Percentiles rank a stretch among this genome's conserved stretches.
Evolutionary conservation across 2,329 filamentous ascomycete genomes (phyloP).

Genomic region (Dothistroma septosporum): DNA sequence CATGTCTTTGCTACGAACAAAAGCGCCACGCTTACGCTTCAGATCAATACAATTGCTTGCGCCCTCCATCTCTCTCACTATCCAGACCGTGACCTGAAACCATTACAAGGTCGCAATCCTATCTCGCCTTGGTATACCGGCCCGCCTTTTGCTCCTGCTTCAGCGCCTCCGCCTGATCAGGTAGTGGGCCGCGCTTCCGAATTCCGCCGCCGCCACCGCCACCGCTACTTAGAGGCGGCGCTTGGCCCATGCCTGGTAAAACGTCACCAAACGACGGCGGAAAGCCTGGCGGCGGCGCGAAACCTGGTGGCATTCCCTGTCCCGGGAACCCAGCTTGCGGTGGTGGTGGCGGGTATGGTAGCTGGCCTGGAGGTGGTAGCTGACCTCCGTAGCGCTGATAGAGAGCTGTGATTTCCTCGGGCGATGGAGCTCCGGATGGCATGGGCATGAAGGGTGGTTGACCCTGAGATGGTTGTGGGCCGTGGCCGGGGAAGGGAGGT

Average conservation of each 20-base stretch:
- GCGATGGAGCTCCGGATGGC: conserved; percentile 5
- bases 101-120: neutral
- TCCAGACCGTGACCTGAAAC: neutral
- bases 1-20: too few species aligned
- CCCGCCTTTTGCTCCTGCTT: conserved; percentile 67
- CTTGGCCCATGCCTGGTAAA: conserved; percentile 29
- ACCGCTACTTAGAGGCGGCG: conserved; percentile 18
- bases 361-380: conserved; percentile 28
- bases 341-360: conserved; percentile 25
- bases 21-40: neutral
- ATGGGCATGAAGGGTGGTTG: conserved; percentile 14
- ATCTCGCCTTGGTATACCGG: conserved; percentile 43
- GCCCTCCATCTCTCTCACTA: neutral
- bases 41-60: neutral
- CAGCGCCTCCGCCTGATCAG: conserved; percentile 78
- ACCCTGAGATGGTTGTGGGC: conserved; percentile 33
- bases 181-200: conserved; percentile 64
- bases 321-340: conserved; percentile 29
- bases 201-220: conserved; percentile 32
- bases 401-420: neutral
- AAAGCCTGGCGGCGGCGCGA: conserved; percentile 34
- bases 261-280: conserved; percentile 5
- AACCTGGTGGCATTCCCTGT: conserved; percentile 28
- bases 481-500: conserved; percentile 9
- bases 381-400: conserved; percentile 10